phyloP scores from a whole-genome alignment of 768 basidiomycete species.

The Mycena crocata region DNA sequence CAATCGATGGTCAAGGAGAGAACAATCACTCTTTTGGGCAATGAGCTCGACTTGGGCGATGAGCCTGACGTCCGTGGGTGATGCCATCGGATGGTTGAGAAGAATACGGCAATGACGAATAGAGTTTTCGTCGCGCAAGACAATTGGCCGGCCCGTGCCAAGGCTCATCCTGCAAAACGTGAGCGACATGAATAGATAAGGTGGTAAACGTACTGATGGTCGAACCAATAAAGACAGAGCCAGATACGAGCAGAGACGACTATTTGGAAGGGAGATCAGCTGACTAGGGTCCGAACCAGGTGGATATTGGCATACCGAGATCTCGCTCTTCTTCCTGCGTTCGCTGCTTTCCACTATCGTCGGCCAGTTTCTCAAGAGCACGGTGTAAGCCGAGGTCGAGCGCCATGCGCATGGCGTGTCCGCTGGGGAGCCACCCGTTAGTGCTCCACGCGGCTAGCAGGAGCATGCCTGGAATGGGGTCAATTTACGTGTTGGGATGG shows the following conservation, averaged over 20 bases:
- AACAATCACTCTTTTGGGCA: constrained; percentile 86
- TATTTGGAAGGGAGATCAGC: constrained; percentile 42
- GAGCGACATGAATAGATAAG: constrained; percentile 12
- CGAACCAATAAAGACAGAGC: constrained; percentile 96
- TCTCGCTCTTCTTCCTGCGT: constrained; percentile 89
- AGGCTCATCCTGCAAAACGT: constrained; percentile 78
- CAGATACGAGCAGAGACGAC: constrained; percentile 94
- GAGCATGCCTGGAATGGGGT: constrained; percentile 75
- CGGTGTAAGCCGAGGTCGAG: constrained; percentile 93
- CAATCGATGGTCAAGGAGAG: background rate
- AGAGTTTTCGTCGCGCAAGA: constrained; percentile 89
- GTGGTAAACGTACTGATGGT: constrained; percentile 81
- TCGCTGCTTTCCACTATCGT: constrained; percentile 73
- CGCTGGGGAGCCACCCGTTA: constrained; percentile 94
- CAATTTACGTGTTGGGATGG: background rate
- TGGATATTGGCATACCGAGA: constrained; percentile 64
- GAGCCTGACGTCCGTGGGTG: constrained; percentile 89
- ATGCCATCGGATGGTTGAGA: constrained; percentile 86
- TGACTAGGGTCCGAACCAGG: constrained; percentile 19
- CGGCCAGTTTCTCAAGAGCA: constrained; percentile 91
- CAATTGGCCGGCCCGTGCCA: constrained; percentile 90
- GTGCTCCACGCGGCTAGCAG: constrained; percentile 94
- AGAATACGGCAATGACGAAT: constrained; percentile 87
- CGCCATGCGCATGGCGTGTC: constrained; percentile 97
- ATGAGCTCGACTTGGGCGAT: constrained; percentile 91